Percentiles rank a stretch among this genome's conserved stretches.
phyloP scores from a whole-genome alignment of 108 stramenopile species.

The Skeletonema grethae region DNA sequence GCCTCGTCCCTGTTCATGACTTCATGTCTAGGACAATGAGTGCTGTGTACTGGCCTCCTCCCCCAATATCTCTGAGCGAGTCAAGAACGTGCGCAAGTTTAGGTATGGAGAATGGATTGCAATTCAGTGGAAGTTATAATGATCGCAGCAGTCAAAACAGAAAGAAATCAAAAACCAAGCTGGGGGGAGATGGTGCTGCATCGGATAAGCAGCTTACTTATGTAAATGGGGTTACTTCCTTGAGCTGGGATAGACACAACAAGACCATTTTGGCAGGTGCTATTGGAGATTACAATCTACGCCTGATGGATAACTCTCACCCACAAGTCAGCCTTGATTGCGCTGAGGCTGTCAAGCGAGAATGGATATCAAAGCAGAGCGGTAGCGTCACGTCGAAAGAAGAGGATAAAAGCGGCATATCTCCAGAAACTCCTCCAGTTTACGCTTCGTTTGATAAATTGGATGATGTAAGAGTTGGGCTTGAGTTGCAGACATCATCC shows the following conservation, averaged over 20 bases:
- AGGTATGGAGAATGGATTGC: not conserved
- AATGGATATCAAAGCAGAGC: not conserved
- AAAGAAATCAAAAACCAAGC: not conserved
- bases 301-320: conserved; percentile 75
- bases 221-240: conserved; percentile 61
- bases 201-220: conserved; percentile 8
- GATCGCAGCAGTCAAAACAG: not conserved
- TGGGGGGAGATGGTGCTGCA: not conserved
- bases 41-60: conserved; percentile 59
- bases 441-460: not conserved
- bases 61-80: not conserved
- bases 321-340: conserved; percentile 37
- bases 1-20: conserved; percentile 61
- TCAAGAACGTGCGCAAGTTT: conserved; percentile 2
- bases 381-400: not conserved
- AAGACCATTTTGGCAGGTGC: conserved; percentile 64
- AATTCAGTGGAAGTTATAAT: not conserved
- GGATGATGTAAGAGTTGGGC: not conserved
- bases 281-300: conserved; percentile 50
- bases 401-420: not conserved
- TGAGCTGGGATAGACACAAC: conserved; percentile 66
- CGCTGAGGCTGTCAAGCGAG: conserved; percentile 10
- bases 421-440: not conserved
- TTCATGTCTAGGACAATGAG: conserved; percentile 60
- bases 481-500: conserved; percentile 20